Evolutionary conservation across 257 asterid genomes (phyloP).

Genomic region (Verbascum thapsus): DNA sequence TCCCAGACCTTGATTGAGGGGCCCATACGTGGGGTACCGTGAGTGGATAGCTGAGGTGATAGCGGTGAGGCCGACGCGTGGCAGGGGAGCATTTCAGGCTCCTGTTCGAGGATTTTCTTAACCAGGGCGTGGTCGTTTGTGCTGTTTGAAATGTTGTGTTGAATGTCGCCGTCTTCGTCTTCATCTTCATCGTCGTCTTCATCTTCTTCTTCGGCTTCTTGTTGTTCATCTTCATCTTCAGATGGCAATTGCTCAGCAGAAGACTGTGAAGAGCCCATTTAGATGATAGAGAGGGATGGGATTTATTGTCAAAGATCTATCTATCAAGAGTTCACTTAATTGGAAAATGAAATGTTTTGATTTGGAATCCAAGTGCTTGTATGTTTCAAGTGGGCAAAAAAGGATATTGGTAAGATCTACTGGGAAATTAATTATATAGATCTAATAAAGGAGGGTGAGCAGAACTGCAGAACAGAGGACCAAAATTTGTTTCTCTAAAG

Average conservation of each 20-base stretch:
- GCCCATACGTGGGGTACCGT: constrained; percentile 79
- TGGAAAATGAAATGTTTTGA: not conserved
- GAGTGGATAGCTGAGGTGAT: constrained; percentile 89
- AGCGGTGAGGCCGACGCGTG: constrained; percentile 98
- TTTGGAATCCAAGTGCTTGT: not conserved
- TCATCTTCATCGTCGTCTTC: constrained; percentile 39
- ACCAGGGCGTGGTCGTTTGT: constrained; percentile 43
- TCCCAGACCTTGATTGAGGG: constrained; percentile 97
- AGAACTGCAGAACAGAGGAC: not conserved
- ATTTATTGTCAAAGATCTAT: constrained; percentile 27
- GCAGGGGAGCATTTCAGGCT: constrained; percentile 97
- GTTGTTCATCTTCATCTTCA: constrained; percentile 54
- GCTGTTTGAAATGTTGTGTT: constrained; percentile 30
- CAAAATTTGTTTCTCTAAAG: too few species aligned
- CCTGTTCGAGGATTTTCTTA: constrained; percentile 85
- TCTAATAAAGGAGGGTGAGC: constrained; percentile 9
- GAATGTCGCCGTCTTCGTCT: constrained; percentile 38
- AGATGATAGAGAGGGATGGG: too few species aligned
- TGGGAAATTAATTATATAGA: constrained; percentile 24
- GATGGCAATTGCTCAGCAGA: constrained; percentile 53
- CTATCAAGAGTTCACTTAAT: constrained; percentile 15
- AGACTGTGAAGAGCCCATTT: constrained; percentile 88
- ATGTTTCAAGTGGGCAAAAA: not conserved
- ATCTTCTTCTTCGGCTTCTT: too few species aligned
- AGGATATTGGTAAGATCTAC: constrained; percentile 28